Conservation (phyloP, 2,329 filamentous ascomycete species). For the Trichophyton rubrum region DNA sequence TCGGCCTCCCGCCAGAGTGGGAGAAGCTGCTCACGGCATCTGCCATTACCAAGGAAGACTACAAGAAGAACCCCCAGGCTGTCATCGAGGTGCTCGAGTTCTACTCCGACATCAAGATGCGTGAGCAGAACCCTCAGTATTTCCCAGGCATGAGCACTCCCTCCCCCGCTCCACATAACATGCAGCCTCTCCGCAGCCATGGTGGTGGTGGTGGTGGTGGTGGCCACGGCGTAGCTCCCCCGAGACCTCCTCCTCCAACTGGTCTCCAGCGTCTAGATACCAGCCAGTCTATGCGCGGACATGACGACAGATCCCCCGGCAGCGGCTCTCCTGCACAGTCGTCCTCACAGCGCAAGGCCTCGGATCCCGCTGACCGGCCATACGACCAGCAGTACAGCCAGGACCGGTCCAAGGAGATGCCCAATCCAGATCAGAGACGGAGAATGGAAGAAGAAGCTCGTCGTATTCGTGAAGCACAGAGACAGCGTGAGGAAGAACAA, state of each 20-base stretch:
- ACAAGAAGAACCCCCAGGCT: constrained; percentile 87
- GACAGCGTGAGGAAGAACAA: constrained; percentile 43
- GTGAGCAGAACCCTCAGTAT: constrained; percentile 49
- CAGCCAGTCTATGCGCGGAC: constrained; percentile 26
- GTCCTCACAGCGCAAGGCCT: constrained; percentile 35
- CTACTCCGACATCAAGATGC: constrained; percentile 56
- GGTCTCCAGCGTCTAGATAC: constrained; percentile 34
- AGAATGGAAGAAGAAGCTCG: constrained; percentile 44
- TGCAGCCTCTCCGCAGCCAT: constrained; percentile 34
- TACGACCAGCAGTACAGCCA: constrained; percentile 33
- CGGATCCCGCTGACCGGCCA: constrained; percentile 42
- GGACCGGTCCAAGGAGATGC: constrained; percentile 44
- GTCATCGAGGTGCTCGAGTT: constrained; percentile 56
- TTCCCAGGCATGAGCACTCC: constrained; percentile 51
- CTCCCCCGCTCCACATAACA: constrained; percentile 38
- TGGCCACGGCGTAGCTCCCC: constrained; percentile 52
- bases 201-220: constrained; percentile 14
- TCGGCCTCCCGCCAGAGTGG: constrained; percentile 90
- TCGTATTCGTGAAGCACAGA: constrained; percentile 25
- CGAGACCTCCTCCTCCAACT: constrained; percentile 49
- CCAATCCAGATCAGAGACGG: constrained; percentile 39
- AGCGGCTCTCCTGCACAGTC: constrained; percentile 24
- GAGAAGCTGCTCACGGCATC: constrained; percentile 91
- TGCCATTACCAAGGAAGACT: constrained; percentile 96
- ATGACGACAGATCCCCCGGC: constrained; percentile 20